Evolutionary conservation across 2,329 filamentous ascomycete species (phyloP).

Genomic region (Penicillium sp.): DNA sequence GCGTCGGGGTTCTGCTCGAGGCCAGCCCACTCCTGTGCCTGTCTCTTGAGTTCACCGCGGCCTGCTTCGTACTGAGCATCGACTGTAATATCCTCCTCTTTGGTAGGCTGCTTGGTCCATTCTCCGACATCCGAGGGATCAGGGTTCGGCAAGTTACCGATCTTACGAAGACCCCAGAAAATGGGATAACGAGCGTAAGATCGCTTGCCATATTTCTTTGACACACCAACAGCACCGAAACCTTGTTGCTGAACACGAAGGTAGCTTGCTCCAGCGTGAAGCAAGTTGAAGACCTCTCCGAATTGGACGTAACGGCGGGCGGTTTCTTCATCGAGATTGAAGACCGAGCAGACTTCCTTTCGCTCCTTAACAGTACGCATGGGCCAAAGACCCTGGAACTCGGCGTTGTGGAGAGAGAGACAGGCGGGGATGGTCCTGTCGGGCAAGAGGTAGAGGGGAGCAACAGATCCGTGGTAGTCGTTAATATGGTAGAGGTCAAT

Average conservation of each 20-base stretch:
- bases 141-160: constrained; percentile 65
- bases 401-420: constrained; percentile 68
- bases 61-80: constrained; percentile 57
- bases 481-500: constrained; percentile 67
- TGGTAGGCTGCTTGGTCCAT: constrained; percentile 56
- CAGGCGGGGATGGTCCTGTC: constrained; percentile 58
- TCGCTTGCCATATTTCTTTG: constrained; percentile 68
- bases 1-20: constrained; percentile 63
- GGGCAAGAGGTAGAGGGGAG: constrained; percentile 65
- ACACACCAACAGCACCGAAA: constrained; percentile 68
- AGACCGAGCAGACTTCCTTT: constrained; percentile 64
- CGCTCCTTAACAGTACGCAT: constrained; percentile 63
- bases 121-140: constrained; percentile 65
- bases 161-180: constrained; percentile 65
- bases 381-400: constrained; percentile 69
- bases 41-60: constrained; percentile 55
- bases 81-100: constrained; percentile 51
- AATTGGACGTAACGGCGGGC: constrained; percentile 65
- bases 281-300: constrained; percentile 67
- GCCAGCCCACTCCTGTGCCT: constrained; percentile 68
- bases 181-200: constrained; percentile 68
- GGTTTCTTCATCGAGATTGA: constrained; percentile 60
- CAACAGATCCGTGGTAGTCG: constrained; percentile 64
- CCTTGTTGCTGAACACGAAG: constrained; percentile 66
- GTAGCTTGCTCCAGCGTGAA: constrained; percentile 67